These are phyloP conservation scores for Penicillium waksmanii DNA, from an alignment of 495 filamentous ascomycete species.

Conservation along the genomic window DNA sequence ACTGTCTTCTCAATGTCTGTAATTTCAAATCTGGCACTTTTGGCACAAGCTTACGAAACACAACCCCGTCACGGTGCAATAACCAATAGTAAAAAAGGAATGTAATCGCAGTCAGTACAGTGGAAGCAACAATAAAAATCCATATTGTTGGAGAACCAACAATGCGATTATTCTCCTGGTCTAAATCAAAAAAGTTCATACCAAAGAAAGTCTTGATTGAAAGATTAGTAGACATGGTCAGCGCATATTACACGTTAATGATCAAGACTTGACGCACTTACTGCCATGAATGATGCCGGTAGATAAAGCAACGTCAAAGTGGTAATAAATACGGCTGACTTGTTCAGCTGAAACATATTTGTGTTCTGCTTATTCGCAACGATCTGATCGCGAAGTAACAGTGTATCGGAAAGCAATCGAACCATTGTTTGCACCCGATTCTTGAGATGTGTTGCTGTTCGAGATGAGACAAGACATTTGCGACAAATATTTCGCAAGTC, in stretches of 20 bases:
- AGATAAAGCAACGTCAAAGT: conserved; percentile 48
- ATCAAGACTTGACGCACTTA: conserved; percentile 26
- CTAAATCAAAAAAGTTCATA: conserved; percentile 44
- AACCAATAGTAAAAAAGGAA: conserved; percentile 16
- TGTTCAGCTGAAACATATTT: conserved; percentile 44
- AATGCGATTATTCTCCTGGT: conserved; percentile 25
- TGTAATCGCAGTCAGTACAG: conserved; percentile 34
- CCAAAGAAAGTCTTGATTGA: conserved; percentile 37
- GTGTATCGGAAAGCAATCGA: conserved; percentile 38
- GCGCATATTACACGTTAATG: not conserved
- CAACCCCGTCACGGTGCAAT: not conserved
- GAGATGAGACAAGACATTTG: conserved; percentile 26
- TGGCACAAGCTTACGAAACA: not conserved
- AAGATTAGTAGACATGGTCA: not conserved
- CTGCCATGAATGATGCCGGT: conserved; percentile 47
- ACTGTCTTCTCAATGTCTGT: conserved; percentile 2
- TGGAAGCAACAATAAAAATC: conserved; percentile 37
- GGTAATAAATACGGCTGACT: conserved; percentile 47
- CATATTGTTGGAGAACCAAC: conserved; percentile 37
- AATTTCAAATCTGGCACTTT: not conserved
- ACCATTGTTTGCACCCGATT: conserved; percentile 35
- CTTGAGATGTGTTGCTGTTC: conserved; percentile 35
- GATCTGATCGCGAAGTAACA: conserved; percentile 42
- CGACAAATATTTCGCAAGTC: conserved; percentile 9
- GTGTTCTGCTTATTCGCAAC: conserved; percentile 39